These are phyloP conservation scores for Biscutella laevigata DNA, from an alignment of 441 rosid species.

Conservation along the genomic window DNA sequence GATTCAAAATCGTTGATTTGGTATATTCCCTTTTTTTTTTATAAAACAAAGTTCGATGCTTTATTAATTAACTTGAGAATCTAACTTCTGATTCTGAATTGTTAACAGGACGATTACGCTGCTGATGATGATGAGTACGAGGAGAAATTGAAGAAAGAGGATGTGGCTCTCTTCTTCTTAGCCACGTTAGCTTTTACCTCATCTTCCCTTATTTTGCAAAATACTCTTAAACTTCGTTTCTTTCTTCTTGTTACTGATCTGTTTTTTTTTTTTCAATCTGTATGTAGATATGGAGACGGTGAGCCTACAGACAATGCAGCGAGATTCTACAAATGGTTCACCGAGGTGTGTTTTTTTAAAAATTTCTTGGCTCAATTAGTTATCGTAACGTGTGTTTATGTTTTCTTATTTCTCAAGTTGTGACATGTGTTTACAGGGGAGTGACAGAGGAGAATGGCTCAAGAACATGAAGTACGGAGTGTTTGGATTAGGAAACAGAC, in stretches of 20 bases:
- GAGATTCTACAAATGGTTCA: conserved; percentile 93
- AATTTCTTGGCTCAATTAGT: background rate
- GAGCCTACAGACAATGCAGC: conserved; percentile 99
- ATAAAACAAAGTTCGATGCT: background rate
- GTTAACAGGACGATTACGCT: conserved; percentile 76
- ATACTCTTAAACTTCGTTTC: background rate
- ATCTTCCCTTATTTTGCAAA: background rate
- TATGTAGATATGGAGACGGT: conserved; percentile 87
- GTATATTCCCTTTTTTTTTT: conserved; percentile 28
- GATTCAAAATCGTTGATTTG: conserved; percentile 72
- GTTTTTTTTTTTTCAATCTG: conserved; percentile 1
- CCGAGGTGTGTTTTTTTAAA: conserved; percentile 54
- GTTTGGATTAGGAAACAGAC: conserved; percentile 95
- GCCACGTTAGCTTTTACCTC: conserved; percentile 65
- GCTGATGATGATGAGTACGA: conserved; percentile 90
- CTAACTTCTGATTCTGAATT: background rate
- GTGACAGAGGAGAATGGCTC: conserved; percentile 72
- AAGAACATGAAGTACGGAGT: conserved; percentile 65
- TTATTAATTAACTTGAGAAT: background rate
- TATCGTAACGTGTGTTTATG: background rate
- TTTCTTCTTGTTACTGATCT: conserved; percentile 2
- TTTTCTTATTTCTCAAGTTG: conserved; percentile 14
- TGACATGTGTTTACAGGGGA: conserved; percentile 36
- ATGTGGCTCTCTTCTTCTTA: conserved; percentile 64
- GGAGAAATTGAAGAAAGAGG: conserved; percentile 80